Evolutionary conservation across 2,329 filamentous ascomycete genomes (phyloP).

Genomic region (Plenodomus biglobosus): DNA sequence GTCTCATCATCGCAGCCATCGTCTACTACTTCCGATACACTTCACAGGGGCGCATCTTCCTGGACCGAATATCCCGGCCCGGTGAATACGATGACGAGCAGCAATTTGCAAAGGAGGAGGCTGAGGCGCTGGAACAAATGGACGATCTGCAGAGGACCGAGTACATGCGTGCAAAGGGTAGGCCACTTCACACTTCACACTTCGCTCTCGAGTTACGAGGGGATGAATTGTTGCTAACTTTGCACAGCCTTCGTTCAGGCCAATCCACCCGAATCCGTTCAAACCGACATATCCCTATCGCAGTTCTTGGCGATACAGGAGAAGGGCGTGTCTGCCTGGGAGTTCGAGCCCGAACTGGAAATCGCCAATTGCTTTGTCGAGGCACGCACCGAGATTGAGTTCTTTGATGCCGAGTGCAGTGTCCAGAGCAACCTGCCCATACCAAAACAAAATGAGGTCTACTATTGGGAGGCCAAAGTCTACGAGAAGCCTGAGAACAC

Average conservation of each 20-base stretch:
- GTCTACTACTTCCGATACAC: constrained; percentile 96
- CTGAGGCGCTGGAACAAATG: constrained; percentile 92
- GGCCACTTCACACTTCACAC: constrained; percentile 25
- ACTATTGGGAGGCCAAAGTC: constrained; percentile 99
- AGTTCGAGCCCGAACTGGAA: constrained; percentile 98
- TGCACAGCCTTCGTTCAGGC: constrained; percentile 81
- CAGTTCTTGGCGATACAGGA: constrained; percentile 98
- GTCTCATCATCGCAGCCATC: constrained; percentile 74
- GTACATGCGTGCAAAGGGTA: constrained; percentile 94
- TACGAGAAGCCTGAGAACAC: constrained; percentile 95
- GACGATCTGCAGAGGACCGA: constrained; percentile 88
- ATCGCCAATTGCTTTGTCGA: constrained; percentile 99
- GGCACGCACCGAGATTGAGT: constrained; percentile 93
- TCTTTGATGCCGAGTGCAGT: constrained; percentile 96
- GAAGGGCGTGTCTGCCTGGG: constrained; percentile 99
- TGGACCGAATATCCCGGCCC: constrained; percentile 89
- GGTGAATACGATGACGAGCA: constrained; percentile 99
- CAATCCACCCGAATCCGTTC: constrained; percentile 91
- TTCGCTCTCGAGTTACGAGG: not conserved
- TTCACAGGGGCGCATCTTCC: constrained; percentile 79
- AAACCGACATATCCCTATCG: constrained; percentile 95
- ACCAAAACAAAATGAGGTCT: constrained; percentile 98
- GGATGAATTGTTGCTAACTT: constrained; percentile 7
- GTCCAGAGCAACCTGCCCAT: constrained; percentile 96
- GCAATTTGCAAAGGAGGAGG: constrained; percentile 89